Conservation (phyloP, 805 yeast species). For the Yarrowia sp. region DNA sequence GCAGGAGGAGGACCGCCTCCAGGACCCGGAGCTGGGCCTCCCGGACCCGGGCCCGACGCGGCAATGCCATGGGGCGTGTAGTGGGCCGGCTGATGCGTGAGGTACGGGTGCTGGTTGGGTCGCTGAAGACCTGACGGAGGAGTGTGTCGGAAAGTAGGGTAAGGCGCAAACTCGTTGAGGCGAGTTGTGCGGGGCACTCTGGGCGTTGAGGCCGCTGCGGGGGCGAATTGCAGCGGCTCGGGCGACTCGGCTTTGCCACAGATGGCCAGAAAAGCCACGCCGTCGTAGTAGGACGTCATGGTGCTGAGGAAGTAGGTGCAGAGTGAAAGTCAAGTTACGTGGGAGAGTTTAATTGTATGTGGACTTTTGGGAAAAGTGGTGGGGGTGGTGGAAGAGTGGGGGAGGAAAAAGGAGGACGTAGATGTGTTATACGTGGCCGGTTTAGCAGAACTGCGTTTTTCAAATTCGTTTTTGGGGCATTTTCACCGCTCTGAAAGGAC, state of each 20-base stretch:
- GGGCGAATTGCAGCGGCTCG: constrained; percentile 47
- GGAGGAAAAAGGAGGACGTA: no score
- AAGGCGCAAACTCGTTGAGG: constrained; percentile 19
- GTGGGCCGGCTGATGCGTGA: constrained; percentile 36
- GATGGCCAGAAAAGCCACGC: constrained; percentile 52
- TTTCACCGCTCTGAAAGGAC: not conserved
- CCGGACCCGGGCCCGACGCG: constrained; percentile 15
- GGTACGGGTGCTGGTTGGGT: constrained; percentile 32
- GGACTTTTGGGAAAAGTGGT: not conserved
- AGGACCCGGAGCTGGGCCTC: constrained; percentile 14
- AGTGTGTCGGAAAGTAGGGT: constrained; percentile 20
- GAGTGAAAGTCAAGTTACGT: not conserved
- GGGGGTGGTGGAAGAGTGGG: not conserved
- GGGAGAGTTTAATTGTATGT: not conserved
- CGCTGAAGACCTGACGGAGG: constrained; percentile 7
- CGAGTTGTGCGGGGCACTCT: not conserved
- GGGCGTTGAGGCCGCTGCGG: not conserved
- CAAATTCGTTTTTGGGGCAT: not conserved
- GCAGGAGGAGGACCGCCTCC: no score
- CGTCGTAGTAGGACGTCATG: constrained; percentile 49
- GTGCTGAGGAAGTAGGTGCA: not conserved
- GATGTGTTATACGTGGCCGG: not conserved
- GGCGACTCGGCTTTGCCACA: constrained; percentile 52
- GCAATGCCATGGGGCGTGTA: constrained; percentile 37
- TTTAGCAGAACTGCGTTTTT: not conserved